Conservation (phyloP, 1,284 basidiomycete species). For the Caloboletus firmus region DNA sequence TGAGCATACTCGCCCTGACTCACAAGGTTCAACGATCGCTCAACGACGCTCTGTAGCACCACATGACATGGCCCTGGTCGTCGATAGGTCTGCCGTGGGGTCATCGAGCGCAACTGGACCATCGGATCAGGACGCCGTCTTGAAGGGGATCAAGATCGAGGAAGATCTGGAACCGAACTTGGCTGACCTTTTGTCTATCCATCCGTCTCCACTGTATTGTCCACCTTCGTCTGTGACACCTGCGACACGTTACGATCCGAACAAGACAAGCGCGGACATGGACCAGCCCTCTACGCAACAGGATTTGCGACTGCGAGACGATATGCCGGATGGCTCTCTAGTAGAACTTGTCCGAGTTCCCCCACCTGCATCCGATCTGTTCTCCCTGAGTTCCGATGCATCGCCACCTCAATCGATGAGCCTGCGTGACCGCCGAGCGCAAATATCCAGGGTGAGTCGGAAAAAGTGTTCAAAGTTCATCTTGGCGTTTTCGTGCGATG, state of each 20-base stretch:
- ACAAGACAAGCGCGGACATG: background rate
- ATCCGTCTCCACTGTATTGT: conserved; percentile 21
- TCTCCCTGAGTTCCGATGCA: conserved; percentile 1
- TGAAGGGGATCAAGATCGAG: conserved; percentile 23
- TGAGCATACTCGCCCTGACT: background rate
- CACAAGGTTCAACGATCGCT: background rate
- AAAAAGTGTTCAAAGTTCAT: background rate
- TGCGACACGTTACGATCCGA: background rate
- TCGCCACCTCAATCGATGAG: conserved; percentile 30
- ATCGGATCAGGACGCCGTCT: background rate
- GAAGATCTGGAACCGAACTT: conserved; percentile 11
- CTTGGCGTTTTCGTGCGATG: background rate
- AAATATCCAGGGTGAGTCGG: conserved; percentile 30
- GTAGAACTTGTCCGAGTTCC: background rate
- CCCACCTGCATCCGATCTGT: background rate
- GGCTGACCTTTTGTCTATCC: conserved; percentile 18
- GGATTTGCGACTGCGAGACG: background rate
- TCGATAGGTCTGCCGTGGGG: background rate
- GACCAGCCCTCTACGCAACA: background rate
- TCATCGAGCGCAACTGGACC: background rate
- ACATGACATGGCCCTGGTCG: background rate
- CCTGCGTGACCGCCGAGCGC: conserved; percentile 32
- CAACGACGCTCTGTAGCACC: background rate
- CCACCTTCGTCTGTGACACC: conserved; percentile 3
- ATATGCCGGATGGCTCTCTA: background rate